These are phyloP conservation scores for Candida dubliniensis DNA, from an alignment of 1,139 yeast genomes.

Conservation along the genomic window DNA sequence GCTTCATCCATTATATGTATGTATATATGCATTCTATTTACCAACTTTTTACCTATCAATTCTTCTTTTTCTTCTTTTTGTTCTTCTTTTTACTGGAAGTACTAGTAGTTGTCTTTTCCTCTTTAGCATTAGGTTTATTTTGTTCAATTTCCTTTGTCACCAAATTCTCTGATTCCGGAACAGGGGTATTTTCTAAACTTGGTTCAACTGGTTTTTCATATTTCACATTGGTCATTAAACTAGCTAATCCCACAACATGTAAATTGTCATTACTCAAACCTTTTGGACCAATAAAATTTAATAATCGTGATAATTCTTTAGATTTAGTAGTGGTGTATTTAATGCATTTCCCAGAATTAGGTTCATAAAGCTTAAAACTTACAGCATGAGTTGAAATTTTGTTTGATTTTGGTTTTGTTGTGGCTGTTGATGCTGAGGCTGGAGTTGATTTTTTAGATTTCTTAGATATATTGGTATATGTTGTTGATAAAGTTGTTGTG, in stretches of 20 bases:
- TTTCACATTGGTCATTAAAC: slow-evolving; percentile 43
- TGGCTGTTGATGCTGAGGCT: slow-evolving; percentile 14
- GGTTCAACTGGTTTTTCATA: slow-evolving; percentile 26
- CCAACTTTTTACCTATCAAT: slow-evolving; percentile 15
- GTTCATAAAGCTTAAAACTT: slow-evolving; percentile 69
- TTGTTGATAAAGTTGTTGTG: slow-evolving; percentile 38
- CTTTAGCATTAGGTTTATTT: slow-evolving; percentile 5
- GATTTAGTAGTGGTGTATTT: slow-evolving; percentile 60
- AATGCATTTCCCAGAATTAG: slow-evolving; percentile 67
- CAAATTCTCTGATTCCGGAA: slow-evolving; percentile 10
- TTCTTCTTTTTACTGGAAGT: slow-evolving; percentile 21
- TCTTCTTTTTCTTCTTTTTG: slow-evolving; percentile 27
- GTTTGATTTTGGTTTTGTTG: slow-evolving; percentile 16
- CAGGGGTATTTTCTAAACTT: slow-evolving; percentile 13
- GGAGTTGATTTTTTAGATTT: slow-evolving; percentile 20
- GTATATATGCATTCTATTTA: background rate
- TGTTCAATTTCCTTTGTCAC: slow-evolving; percentile 4
- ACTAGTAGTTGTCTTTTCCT: slow-evolving; percentile 2
- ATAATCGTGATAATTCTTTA: slow-evolving; percentile 76
- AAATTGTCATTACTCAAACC: slow-evolving; percentile 49
- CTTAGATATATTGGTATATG: slow-evolving; percentile 32
- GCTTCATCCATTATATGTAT: slow-evolving; percentile 1
- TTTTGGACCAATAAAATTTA: slow-evolving; percentile 83
- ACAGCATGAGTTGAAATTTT: slow-evolving; percentile 34
- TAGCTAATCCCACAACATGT: slow-evolving; percentile 38